phyloP scores from a whole-genome alignment of 495 filamentous ascomycete genomes.

The Daldinia decipiens region DNA sequence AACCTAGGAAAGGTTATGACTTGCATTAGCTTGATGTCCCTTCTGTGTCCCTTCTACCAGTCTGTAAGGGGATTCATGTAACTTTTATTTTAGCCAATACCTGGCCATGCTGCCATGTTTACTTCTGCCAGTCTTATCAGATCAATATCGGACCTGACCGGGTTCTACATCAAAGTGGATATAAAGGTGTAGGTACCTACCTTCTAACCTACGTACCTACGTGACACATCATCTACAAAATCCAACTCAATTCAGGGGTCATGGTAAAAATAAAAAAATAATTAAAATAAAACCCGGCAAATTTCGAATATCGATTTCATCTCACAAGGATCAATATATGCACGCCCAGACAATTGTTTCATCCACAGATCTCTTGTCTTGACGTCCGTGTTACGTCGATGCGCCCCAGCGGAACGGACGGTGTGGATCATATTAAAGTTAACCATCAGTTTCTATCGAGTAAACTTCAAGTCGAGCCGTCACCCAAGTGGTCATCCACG shows the following conservation, averaged over 20 bases:
- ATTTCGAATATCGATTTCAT: background rate
- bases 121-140: background rate
- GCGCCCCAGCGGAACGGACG: constrained; percentile 25
- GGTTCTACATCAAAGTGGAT: constrained; percentile 1
- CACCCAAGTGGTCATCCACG: constrained; percentile 4
- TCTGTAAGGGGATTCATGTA: constrained; percentile 18
- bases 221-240: constrained; percentile 14
- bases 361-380: constrained; percentile 19
- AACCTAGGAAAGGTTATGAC: constrained; percentile 30
- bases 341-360: background rate
- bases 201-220: background rate
- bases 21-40: constrained; percentile 26
- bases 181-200: background rate
- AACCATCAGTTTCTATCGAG: constrained; percentile 37
- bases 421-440: constrained; percentile 16
- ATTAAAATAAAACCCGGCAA: background rate
- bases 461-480: constrained; percentile 34
- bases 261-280: background rate
- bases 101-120: background rate
- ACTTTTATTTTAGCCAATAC: constrained; percentile 20
- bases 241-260: background rate
- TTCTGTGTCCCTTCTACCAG: no score
- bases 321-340: background rate
- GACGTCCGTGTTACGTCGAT: constrained; percentile 35
- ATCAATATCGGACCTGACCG: constrained; percentile 40